Percentiles rank a stretch among this genome's conserved stretches.
These are phyloP conservation scores for Beta vulgaris DNA, from an alignment of 148 eudicot genomes.

Conservation along the genomic window DNA sequence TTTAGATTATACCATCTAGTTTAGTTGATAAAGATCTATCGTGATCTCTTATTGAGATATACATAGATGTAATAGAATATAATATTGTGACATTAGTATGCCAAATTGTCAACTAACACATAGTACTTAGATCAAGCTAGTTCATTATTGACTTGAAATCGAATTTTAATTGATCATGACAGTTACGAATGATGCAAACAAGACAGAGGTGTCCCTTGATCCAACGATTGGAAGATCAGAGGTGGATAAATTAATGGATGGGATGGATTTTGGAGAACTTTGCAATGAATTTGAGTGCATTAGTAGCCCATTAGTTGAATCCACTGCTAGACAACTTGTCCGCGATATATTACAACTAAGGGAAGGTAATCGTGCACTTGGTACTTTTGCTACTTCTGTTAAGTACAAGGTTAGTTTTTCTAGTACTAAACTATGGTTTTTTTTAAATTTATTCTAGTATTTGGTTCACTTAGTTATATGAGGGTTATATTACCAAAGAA, in stretches of 20 bases:
- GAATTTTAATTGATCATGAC: slow-evolving; percentile 7
- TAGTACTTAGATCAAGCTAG: too few species aligned
- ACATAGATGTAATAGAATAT: background rate
- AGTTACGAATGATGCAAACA: slow-evolving; percentile 62
- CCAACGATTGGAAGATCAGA: slow-evolving; percentile 37
- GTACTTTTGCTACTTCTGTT: slow-evolving; percentile 75
- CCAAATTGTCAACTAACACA: too few species aligned
- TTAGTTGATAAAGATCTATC: background rate
- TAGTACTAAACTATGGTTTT: background rate
- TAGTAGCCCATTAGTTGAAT: slow-evolving; percentile 88
- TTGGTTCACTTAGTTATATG: too few species aligned
- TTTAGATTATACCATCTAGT: background rate
- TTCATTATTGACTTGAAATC: too few species aligned
- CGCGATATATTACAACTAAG: slow-evolving; percentile 95
- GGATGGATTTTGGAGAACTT: slow-evolving; percentile 77
- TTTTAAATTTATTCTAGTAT: background rate
- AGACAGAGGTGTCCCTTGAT: slow-evolving; percentile 37
- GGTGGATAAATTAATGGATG: slow-evolving; percentile 76
- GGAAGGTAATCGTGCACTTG: slow-evolving; percentile 85
- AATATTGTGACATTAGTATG: too few species aligned
- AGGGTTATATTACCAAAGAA: too few species aligned
- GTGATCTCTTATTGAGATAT: background rate
- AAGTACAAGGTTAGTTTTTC: slow-evolving; percentile 57
- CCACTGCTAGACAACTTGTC: slow-evolving; percentile 90
- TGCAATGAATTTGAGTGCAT: slow-evolving; percentile 95